Base-by-base conservation (phyloP, 1,284 basidiomycete species). In the Mycocalia duriaeana region DNA sequence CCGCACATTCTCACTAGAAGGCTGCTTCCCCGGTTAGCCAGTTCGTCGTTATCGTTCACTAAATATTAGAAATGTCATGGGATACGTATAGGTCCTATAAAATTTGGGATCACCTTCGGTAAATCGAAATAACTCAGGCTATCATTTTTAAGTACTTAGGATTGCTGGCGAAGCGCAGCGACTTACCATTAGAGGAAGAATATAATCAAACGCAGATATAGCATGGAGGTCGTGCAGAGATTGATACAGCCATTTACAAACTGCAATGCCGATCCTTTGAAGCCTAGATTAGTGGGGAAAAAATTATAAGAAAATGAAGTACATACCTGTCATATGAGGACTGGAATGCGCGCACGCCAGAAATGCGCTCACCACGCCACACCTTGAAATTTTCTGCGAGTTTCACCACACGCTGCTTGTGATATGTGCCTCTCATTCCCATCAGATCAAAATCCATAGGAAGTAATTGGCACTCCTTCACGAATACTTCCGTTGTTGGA, bases 281-380 rank as follows among this genome's bases (percentile, higher is more conserved):
- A 14, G 39, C 20, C 23, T 31, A 24, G n/a, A n/a, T 34, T 34
- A 11, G 16, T 34, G 16, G 28, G 28, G 28, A 34, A 34, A 16
- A 34, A 11, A 3, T 13, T 34, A 34, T 34, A 2, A 16, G 13
- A 34, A n/a, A n/a, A n/a, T n/a, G n/a, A n/a, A n/a, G n/a, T 42
- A 66, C 73, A 16, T 66, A 82, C 73, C 82, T 80, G 62, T 95
- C 91, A 59, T 94, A 94, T 14, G 76, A 82, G 3, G 89, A 93
- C 58, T 89, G 81, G 56, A 86, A 82, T 6, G 88, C 89, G 40
- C 84, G 79, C 28, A 82, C 77, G 3, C 89, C 89, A 31, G 88
- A 79, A 4, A 82, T 60, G 50, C 91, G 76, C 61, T 85, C 72
- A 53, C 75, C 71, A 41, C 85, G 73, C 86, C 87, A 89, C 23